Percentiles rank a stretch among this genome's conserved stretches.
Conservation (phyloP, 2,329 filamentous ascomycete species). For the Colletotrichum sp. region DNA sequence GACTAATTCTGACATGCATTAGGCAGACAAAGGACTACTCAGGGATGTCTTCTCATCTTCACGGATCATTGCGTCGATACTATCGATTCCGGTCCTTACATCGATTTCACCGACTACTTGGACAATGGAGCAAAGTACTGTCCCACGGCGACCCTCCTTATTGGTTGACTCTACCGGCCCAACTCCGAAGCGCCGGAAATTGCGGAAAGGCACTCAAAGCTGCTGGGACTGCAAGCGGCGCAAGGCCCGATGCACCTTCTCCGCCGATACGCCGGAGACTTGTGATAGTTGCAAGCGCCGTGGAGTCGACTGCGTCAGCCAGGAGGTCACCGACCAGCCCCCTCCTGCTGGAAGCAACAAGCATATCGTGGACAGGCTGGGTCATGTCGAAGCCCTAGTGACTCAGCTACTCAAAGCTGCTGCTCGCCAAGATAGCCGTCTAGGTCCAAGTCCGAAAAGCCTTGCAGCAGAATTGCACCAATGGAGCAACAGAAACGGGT, state of each 20-base stretch:
- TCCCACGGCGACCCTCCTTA: background rate
- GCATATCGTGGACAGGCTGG: slow-evolving; percentile 37
- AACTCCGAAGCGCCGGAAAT: slow-evolving; percentile 3
- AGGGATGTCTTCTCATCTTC: background rate
- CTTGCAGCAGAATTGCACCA: background rate
- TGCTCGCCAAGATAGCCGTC: background rate
- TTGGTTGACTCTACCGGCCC: background rate
- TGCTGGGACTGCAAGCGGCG: slow-evolving; percentile 21
- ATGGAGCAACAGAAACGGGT: background rate
- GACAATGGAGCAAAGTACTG: background rate
- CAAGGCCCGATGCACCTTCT: slow-evolving; percentile 5
- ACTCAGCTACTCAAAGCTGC: slow-evolving; percentile 27
- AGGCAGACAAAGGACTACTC: background rate
- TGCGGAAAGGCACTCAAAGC: slow-evolving; percentile 17
- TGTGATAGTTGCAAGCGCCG: slow-evolving; percentile 45
- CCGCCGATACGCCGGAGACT: background rate
- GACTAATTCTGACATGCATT: slow-evolving; percentile 9
- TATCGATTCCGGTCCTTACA: background rate
- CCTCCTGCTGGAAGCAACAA: slow-evolving; percentile 3
- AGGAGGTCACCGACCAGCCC: slow-evolving; percentile 41
- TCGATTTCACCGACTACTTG: background rate
- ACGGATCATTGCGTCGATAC: background rate
- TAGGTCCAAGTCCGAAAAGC: background rate
- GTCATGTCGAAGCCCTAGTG: slow-evolving; percentile 39
- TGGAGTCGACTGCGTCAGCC: slow-evolving; percentile 47